phyloP scores from a whole-genome alignment of 1,284 basidiomycete genomes.

The Cutaneotrichosporon sp. region DNA sequence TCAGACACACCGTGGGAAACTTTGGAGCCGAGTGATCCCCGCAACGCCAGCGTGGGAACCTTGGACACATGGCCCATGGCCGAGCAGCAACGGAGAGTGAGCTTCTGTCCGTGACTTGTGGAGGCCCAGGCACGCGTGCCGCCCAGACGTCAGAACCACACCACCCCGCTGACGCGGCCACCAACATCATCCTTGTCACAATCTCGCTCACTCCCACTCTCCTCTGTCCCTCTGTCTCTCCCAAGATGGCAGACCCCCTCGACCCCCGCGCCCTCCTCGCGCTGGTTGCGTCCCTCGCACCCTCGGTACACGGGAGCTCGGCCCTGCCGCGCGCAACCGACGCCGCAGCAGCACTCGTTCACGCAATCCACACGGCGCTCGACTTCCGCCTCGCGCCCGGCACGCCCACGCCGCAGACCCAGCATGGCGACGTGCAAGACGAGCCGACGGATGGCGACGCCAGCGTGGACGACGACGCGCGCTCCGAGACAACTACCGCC shows the following conservation, averaged over 20 bases:
- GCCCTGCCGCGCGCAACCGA: constrained; percentile 48
- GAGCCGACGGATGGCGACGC: background rate
- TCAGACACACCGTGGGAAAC: too few species aligned
- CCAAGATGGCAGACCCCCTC: constrained; percentile 38
- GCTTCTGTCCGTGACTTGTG: too few species aligned
- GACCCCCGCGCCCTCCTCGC: constrained; percentile 27
- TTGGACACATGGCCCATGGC: too few species aligned
- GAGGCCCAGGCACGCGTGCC: background rate
- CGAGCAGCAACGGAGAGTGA: too few species aligned
- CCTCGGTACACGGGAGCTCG: constrained; percentile 26
- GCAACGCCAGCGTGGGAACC: too few species aligned
- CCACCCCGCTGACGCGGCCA: constrained; percentile 1
- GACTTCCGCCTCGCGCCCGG: constrained; percentile 49
- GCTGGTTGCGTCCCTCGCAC: constrained; percentile 30
- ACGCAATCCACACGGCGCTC: constrained; percentile 53
- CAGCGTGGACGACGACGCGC: constrained; percentile 29
- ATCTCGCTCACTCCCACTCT: background rate
- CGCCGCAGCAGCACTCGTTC: constrained; percentile 51
- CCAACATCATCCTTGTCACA: too few species aligned
- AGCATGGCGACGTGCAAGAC: background rate
- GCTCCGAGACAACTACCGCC: constrained; percentile 48
- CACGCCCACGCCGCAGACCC: background rate
- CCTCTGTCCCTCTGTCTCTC: background rate
- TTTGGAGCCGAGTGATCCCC: too few species aligned
- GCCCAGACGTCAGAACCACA: constrained; percentile 1